A percentile compares a stretch with the other conserved stretches of the same genome.
phyloP scores from a whole-genome alignment of 2,329 filamentous ascomycete genomes.

The Talaromyces sp. region DNA sequence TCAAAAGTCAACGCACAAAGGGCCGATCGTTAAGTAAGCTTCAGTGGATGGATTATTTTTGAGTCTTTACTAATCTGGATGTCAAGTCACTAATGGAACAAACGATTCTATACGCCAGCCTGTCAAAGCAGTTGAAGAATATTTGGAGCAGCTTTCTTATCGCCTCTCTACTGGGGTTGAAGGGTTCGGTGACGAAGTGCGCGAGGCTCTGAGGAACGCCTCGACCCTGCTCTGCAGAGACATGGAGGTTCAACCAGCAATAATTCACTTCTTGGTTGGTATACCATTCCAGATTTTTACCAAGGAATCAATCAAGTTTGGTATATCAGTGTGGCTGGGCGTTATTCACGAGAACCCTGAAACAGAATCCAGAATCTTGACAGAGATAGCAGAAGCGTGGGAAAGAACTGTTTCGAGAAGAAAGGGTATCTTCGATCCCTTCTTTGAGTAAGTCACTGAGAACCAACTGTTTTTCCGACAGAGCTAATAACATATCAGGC shows the following conservation, averaged over 20 bases:
- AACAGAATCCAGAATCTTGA: conserved; percentile 78
- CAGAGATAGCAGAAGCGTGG: conserved; percentile 86
- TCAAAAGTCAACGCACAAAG: conserved; percentile 24
- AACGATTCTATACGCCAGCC: conserved; percentile 13
- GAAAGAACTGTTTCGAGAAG: conserved; percentile 73
- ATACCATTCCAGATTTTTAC: conserved; percentile 93
- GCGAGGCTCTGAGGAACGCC: conserved; percentile 76
- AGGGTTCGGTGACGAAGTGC: conserved; percentile 67
- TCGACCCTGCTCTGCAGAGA: conserved; percentile 80
- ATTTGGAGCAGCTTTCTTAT: conserved; percentile 67
- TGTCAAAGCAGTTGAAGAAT: conserved; percentile 45
- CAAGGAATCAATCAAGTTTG: conserved; percentile 91
- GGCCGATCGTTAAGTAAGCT: conserved; percentile 4
- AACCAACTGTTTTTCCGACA: background rate
- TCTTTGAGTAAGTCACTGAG: conserved; percentile 51
- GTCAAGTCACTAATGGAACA: background rate
- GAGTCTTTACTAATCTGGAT: background rate
- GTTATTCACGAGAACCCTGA: conserved; percentile 93
- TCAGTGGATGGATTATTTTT: background rate
- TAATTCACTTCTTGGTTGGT: conserved; percentile 80
- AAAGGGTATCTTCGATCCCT: conserved; percentile 73
- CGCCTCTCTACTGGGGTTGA: conserved; percentile 64
- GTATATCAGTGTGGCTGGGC: conserved; percentile 91
- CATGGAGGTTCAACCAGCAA: conserved; percentile 66
- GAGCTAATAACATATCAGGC: conserved; percentile 37